Evolutionary conservation across 441 rosid genomes (phyloP).

Genomic region (Brassica hybrid): DNA sequence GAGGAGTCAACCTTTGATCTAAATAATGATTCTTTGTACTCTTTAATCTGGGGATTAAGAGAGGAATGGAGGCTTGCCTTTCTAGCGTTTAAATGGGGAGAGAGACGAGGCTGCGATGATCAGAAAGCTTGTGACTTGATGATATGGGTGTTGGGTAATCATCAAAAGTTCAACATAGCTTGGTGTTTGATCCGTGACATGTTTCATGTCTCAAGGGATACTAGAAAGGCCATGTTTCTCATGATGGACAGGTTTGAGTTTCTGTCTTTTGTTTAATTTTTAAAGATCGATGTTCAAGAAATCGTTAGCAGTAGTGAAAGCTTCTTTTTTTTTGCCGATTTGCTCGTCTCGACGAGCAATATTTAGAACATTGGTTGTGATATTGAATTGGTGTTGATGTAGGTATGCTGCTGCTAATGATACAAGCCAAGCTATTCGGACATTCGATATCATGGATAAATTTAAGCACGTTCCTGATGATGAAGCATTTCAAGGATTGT

Average conservation of each 20-base stretch:
- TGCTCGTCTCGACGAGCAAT: too few species aligned
- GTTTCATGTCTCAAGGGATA: slow-evolving; percentile 52
- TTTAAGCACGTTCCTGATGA: slow-evolving; percentile 74
- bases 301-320: too few species aligned
- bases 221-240: slow-evolving; percentile 68
- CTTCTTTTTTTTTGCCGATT: too few species aligned
- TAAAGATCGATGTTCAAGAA: too few species aligned
- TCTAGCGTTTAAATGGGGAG: slow-evolving; percentile 79
- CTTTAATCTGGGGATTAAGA: slow-evolving; percentile 67
- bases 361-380: not conserved
- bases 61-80: slow-evolving; percentile 72
- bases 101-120: slow-evolving; percentile 53
- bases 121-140: slow-evolving; percentile 59
- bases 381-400: slow-evolving; percentile 28
- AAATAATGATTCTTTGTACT: slow-evolving; percentile 49
- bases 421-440: slow-evolving; percentile 70
- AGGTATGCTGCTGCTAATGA: slow-evolving; percentile 88
- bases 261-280: too few species aligned
- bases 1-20: slow-evolving; percentile 54
- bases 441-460: slow-evolving; percentile 76
- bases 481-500: slow-evolving; percentile 63
- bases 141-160: slow-evolving; percentile 71
- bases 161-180: slow-evolving; percentile 71
- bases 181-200: slow-evolving; percentile 83
- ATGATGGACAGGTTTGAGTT: too few species aligned